Evolutionary conservation across 1,284 basidiomycete genomes (phyloP).

Genomic region (Ceratobasidium sp.): DNA sequence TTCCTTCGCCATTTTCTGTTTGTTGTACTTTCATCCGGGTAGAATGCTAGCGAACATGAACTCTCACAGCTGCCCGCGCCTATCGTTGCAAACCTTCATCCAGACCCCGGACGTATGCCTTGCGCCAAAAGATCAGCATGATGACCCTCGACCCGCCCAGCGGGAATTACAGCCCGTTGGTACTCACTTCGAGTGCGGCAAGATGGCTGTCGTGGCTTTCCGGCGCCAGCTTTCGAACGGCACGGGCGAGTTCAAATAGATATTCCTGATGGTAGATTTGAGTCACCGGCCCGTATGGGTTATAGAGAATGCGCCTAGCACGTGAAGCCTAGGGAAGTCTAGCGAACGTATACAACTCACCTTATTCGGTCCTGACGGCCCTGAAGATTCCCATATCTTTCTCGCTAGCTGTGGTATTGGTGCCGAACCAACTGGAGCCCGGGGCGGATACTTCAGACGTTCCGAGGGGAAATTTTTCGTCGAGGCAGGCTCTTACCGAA

Average conservation of each 20-base stretch:
- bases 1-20: constrained; percentile 13
- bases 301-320: constrained; percentile 5
- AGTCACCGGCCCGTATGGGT: background rate
- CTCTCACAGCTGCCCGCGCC: constrained; percentile 27
- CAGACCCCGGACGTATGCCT: constrained; percentile 41
- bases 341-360: constrained; percentile 56
- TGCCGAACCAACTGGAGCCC: constrained; percentile 77
- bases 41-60: constrained; percentile 40
- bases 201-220: constrained; percentile 83
- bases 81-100: constrained; percentile 40
- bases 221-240: constrained; percentile 77
- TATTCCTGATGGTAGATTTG: constrained; percentile 71
- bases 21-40: constrained; percentile 40
- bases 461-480: constrained; percentile 12
- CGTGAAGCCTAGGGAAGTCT: constrained; percentile 31
- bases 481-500: constrained; percentile 66
- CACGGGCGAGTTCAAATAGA: constrained; percentile 76
- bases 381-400: constrained; percentile 78
- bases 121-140: constrained; percentile 14
- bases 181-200: constrained; percentile 74
- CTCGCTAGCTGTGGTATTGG: constrained; percentile 75
- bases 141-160: constrained; percentile 24
- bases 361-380: constrained; percentile 89
- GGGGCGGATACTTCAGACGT: constrained; percentile 20
- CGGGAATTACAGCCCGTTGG: constrained; percentile 51